Percentiles rank a stretch among this genome's conserved stretches.
phyloP scores from a whole-genome alignment of 2,329 filamentous ascomycete genomes.

The Lasiodiplodia sp. region DNA sequence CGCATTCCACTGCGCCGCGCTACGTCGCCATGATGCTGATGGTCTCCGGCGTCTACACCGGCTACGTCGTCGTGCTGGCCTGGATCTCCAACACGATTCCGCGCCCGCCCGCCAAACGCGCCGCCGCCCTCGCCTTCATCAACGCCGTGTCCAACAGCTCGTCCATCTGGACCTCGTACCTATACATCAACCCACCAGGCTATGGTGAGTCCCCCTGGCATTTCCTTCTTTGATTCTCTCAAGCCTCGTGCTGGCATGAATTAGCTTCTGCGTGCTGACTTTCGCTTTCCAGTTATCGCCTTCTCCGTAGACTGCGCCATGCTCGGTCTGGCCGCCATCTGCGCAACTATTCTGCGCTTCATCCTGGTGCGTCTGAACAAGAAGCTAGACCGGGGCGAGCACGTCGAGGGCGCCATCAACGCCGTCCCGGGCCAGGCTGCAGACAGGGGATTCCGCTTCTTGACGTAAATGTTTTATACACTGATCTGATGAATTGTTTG shows the following conservation, averaged over 20 bases:
- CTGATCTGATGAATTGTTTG: background rate
- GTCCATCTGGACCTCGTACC: constrained; percentile 73
- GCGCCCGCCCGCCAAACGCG: constrained; percentile 76
- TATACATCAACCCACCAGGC: constrained; percentile 62
- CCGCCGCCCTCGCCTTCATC: constrained; percentile 75
- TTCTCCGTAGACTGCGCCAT: constrained; percentile 74
- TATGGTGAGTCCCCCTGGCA: constrained; percentile 3
- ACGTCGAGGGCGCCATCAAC: constrained; percentile 61
- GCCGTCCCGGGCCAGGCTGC: constrained; percentile 63
- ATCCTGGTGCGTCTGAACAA: constrained; percentile 72
- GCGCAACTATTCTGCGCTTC: constrained; percentile 68
- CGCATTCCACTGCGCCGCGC: constrained; percentile 65
- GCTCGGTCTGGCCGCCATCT: constrained; percentile 66
- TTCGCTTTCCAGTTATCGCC: constrained; percentile 58
- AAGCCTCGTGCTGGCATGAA: background rate
- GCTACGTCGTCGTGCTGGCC: constrained; percentile 67
- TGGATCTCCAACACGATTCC: constrained; percentile 82
- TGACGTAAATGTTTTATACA: constrained; percentile 54
- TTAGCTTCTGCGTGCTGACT: background rate
- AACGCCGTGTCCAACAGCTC: constrained; percentile 75
- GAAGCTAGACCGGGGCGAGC: constrained; percentile 71
- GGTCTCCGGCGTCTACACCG: constrained; percentile 67
- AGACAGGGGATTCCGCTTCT: constrained; percentile 71
- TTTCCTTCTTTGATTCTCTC: too few relatives aligned
- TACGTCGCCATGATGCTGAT: constrained; percentile 79